Conservation (phyloP, 495 filamentous ascomycete species). For the Penicillium malachiteum region DNA sequence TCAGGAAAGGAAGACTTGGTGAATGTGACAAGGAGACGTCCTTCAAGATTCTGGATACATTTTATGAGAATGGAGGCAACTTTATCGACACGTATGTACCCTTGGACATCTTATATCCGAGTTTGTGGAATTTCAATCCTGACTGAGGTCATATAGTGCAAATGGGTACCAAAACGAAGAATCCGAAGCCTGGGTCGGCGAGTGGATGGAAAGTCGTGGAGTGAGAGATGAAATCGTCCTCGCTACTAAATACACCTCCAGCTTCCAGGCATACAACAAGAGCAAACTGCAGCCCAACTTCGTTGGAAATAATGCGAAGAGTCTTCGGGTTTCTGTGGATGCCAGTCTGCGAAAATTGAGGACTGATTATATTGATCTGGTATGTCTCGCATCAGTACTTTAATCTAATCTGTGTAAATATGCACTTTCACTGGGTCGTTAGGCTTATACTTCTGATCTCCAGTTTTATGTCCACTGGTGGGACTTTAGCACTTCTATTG, state of each 20-base stretch:
- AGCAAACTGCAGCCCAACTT: conserved; percentile 54
- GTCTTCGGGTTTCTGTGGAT: conserved; percentile 53
- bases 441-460: no score
- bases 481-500: conserved; percentile 56
- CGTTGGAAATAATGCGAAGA: conserved; percentile 55
- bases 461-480: conserved; percentile 60
- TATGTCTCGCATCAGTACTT: no score
- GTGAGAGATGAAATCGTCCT: conserved; percentile 67
- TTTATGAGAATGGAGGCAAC: conserved; percentile 49
- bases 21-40: conserved; percentile 34
- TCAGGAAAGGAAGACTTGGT: not conserved
- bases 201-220: conserved; percentile 55
- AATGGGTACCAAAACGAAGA: conserved; percentile 58
- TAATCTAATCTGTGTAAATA: no score
- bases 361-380: conserved; percentile 64
- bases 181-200: conserved; percentile 56
- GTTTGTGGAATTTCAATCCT: no score
- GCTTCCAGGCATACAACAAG: conserved; percentile 27
- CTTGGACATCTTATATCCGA: not conserved
- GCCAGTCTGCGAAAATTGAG: conserved; percentile 58
- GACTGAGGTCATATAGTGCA: conserved; percentile 8
- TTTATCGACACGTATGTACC: conserved; percentile 45
- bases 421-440: no score
- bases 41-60: conserved; percentile 55
- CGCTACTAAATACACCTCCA: conserved; percentile 66